Evolutionary conservation across 2,329 filamentous ascomycete species (phyloP), one percentile per base, ranked within the genome.

Genomic region (Alternaria sp.): DNA sequence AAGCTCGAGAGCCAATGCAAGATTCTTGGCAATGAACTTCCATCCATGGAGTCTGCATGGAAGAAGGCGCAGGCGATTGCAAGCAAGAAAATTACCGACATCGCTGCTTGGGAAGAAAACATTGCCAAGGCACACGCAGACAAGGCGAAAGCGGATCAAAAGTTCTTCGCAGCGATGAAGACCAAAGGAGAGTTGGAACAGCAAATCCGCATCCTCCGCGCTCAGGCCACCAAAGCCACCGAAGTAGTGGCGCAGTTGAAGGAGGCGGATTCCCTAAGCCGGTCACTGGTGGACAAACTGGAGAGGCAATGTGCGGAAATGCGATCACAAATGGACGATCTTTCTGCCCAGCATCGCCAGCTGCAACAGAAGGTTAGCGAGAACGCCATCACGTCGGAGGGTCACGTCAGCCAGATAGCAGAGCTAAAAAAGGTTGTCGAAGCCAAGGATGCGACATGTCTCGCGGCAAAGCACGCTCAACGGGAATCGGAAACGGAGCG

Each of bases 81-180:
- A 7, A 89, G 90, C 51, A 94, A 92, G 80, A 98, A 97, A 78
- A 88, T 96, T 33, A 85, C 90, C 69, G 93, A 97, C 62, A 87
- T 91, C 51, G 81, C 84, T 5, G 83, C 85, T 4, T 81, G 92
- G 72, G 93, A 98, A 79, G 93, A 97, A 56, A 90, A 90, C 62
- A 82, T 94, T 36, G 81, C 86, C 17, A 83, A 90, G 24, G 80
- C 96, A 21, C 87, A 86, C 39, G 91, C 92, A 0, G 93, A 99
- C 78, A 99, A 99, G 81, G 88, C 90, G 65, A 98, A 97, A 78
- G 94, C 94, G 1, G 95, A 99, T 72, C 94, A 98, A 73, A 98
- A 98, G 78, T 99, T 96, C 75, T 98, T 98, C 77, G 92, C 91
- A 1, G 92, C 93, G 8, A 93, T 96, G 83, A 97, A 97, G 75